A percentile compares a stretch with the other conserved stretches of the same genome.
Evolutionary conservation across 257 asterid genomes (phyloP).

Genomic region (Solanum commersonii): DNA sequence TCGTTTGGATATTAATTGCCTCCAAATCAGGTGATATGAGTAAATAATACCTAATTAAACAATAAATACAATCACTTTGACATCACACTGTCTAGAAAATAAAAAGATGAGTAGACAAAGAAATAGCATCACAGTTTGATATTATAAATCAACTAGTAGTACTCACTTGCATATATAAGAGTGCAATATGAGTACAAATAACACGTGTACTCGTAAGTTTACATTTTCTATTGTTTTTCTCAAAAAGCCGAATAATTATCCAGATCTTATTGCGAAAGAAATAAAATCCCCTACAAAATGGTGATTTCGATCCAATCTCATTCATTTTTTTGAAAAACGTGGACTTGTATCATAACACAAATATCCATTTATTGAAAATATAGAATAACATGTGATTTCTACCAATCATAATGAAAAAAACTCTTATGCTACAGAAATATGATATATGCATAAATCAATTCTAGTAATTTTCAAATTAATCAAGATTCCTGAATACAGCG

Average conservation of each 20-base stretch:
- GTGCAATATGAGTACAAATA: neutral
- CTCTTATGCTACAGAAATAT: too few species aligned
- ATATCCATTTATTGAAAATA: too few species aligned
- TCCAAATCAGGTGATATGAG: neutral
- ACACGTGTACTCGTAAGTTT: neutral
- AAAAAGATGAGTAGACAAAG: fast-evolving
- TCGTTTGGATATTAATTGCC: neutral
- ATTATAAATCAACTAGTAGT: neutral
- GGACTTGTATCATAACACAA: neutral
- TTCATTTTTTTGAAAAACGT: neutral
- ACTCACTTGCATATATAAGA: neutral
- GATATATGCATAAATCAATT: neutral
- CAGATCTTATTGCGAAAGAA: too few species aligned
- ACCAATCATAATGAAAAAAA: too few species aligned
- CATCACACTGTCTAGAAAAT: neutral
- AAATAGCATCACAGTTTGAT: neutral
- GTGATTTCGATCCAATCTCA: neutral
- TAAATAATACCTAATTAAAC: neutral
- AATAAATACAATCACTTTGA: neutral
- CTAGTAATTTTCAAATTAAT: neutral
- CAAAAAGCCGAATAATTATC: too few species aligned
- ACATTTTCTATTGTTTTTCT: neutral
- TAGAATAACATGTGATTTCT: neutral
- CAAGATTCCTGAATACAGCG: neutral
- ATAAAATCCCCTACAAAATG: too few species aligned